These are phyloP conservation scores for Capsella rubella DNA, from an alignment of 441 rosid genomes.

Conservation along the genomic window DNA sequence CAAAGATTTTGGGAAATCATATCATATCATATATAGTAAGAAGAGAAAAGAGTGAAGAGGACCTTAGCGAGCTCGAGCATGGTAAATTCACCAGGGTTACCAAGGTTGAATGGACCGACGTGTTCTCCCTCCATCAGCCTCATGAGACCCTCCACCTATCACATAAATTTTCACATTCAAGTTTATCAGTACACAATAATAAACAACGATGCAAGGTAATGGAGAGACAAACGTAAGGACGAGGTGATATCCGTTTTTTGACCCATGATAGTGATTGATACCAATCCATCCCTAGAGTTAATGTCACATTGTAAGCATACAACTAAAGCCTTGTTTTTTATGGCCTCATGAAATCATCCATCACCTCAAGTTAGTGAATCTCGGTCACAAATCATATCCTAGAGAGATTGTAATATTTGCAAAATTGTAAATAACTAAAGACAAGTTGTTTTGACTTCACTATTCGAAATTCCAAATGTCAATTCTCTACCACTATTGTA, in stretches of 20 bases:
- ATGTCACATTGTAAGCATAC: not conserved
- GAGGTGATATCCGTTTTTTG: constrained; percentile 6
- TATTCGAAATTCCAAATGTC: no score
- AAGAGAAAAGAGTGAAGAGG: constrained; percentile 14
- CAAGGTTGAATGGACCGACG: constrained; percentile 92
- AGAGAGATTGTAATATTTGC: not conserved
- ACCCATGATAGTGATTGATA: not conserved
- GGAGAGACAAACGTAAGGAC: constrained; percentile 14
- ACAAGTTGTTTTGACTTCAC: not conserved
- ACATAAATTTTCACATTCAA: constrained; percentile 16
- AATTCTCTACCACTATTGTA: not conserved
- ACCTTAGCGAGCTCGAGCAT: constrained; percentile 95
- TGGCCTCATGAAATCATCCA: not conserved
- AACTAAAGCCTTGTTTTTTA: not conserved
- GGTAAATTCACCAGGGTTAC: constrained; percentile 99
- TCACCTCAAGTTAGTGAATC: not conserved
- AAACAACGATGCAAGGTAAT: not conserved
- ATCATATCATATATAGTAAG: not conserved
- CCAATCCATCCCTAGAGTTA: not conserved
- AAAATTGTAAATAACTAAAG: not conserved
- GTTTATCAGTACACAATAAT: not conserved
- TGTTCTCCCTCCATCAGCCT: constrained; percentile 85
- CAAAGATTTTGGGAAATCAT: not conserved
- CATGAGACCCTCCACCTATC: constrained; percentile 76
- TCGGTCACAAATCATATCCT: not conserved